phyloP scores from a whole-genome alignment of 441 rosid species.

The Theobroma grandiflorum region DNA sequence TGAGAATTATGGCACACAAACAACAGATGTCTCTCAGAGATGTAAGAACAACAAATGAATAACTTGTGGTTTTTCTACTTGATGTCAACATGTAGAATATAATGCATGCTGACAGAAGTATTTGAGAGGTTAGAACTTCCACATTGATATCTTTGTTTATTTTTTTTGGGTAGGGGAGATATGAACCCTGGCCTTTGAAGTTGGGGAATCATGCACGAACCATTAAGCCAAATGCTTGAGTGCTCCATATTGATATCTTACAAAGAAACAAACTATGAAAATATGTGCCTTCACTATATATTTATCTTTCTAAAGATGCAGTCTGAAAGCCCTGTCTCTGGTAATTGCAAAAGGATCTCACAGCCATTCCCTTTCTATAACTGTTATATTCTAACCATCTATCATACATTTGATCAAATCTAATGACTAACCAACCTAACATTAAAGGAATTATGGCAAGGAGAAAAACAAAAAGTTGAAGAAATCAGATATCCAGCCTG shows the following conservation, averaged over 20 bases:
- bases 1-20: not conserved
- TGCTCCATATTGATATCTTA: not conserved
- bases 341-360: not conserved
- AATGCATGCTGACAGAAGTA: not conserved
- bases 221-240: too few species aligned
- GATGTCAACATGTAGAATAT: not conserved
- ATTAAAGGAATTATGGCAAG: not conserved
- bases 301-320: not conserved
- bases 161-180: too few species aligned
- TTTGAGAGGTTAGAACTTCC: not conserved
- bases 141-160: not conserved
- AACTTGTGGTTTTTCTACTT: not conserved
- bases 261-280: not conserved
- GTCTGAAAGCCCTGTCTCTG: conserved; percentile 1
- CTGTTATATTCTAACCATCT: not conserved
- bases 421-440: not conserved
- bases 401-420: not conserved
- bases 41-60: not conserved
- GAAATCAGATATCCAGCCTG: not conserved
- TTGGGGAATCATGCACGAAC: too few species aligned
- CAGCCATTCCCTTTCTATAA: not conserved
- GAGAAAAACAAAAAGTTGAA: not conserved
- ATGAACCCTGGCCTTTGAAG: too few species aligned
- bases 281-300: not conserved
- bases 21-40: conserved; percentile 11